Conservation (phyloP, 73 alveolate genomes). For the Tetrahymena borealis region DNA sequence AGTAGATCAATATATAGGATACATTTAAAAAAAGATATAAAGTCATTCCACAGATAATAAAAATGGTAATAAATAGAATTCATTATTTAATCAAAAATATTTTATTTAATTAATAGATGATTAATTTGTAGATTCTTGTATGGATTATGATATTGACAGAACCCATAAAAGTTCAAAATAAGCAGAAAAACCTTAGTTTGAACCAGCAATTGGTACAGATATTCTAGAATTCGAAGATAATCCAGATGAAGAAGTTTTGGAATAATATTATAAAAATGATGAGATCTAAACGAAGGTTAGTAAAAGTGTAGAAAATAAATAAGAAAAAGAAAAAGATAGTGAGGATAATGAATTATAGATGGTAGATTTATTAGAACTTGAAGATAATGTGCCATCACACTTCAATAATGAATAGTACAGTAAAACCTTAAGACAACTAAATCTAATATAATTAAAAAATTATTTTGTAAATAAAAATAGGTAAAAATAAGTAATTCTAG, state of each 20-base stretch:
- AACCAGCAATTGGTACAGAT: background rate
- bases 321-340: background rate
- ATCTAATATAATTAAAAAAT: background rate
- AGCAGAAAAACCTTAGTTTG: background rate
- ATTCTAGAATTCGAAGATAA: background rate
- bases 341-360: background rate
- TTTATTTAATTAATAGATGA: background rate
- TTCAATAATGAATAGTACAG: background rate
- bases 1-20: background rate
- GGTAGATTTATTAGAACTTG: background rate
- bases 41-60: background rate
- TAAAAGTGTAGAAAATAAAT: background rate
- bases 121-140: background rate
- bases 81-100: background rate
- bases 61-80: background rate
- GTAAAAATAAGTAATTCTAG: background rate
- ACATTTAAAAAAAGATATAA: background rate
- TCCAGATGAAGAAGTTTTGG: background rate
- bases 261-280: background rate
- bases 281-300: background rate
- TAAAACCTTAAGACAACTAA: no score
- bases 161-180: no score
- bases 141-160: background rate
- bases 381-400: background rate
- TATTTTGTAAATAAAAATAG: background rate